Conservation (phyloP, 495 filamentous ascomycete species). For the Hypoxylon lienhwacheense region DNA sequence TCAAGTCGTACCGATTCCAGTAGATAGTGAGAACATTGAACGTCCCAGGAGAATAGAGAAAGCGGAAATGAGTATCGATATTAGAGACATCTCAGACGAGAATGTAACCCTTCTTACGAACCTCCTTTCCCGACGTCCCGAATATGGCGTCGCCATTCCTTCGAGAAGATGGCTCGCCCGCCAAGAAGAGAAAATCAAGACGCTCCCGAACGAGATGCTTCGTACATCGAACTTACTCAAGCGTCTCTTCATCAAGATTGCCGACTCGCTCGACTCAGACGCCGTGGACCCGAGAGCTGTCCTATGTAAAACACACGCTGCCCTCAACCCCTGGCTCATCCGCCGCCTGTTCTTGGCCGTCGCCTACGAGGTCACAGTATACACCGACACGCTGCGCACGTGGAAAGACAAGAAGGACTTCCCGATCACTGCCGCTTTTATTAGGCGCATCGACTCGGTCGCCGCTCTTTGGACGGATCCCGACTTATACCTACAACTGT, state of each 20-base stretch:
- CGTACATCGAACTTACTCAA: conserved; percentile 21
- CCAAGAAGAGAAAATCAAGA: conserved; percentile 29
- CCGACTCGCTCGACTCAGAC: conserved; percentile 24
- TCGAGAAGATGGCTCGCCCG: conserved; percentile 35
- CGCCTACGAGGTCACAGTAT: conserved; percentile 41
- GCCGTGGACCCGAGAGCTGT: conserved; percentile 34
- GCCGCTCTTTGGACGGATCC: conserved; percentile 43
- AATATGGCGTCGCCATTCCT: conserved; percentile 36
- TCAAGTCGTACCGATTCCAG: not conserved
- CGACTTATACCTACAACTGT: conserved; percentile 35
- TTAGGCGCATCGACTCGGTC: conserved; percentile 39
- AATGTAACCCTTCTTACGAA: conserved; percentile 25
- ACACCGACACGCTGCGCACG: conserved; percentile 30
- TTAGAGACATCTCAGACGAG: conserved; percentile 22
- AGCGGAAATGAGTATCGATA: conserved; percentile 27
- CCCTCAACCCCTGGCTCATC: conserved; percentile 42
- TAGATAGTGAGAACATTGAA: not conserved
- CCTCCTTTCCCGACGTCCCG: conserved; percentile 35
- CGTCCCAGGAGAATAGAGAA: not conserved
- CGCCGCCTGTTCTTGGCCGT: conserved; percentile 40
- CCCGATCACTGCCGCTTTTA: conserved; percentile 30
- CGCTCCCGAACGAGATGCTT: conserved; percentile 31
- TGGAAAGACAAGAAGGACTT: conserved; percentile 18
- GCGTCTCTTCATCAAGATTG: conserved; percentile 32
- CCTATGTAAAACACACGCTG: conserved; percentile 42